Evolutionary conservation across 129 eudicot species (phyloP), one percentile per base, ranked within the genome.

Genomic region (Kitagawia praeruptora): DNA sequence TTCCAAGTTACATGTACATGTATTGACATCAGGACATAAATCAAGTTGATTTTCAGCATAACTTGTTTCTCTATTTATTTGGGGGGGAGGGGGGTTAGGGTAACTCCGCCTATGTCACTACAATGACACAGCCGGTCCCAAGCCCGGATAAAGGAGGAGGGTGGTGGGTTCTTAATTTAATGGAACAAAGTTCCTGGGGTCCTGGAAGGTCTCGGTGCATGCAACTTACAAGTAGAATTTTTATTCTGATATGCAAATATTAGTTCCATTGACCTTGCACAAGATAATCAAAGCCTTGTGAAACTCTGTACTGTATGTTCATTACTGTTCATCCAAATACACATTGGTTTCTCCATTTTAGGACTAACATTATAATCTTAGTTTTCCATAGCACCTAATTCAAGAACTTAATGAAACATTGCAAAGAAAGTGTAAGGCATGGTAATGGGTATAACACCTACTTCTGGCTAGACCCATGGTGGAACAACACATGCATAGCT

Each of bases 201-300:
- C 54, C 16, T 19, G 2, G 56, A 49, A 15, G 53, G 16, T 48
- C 53, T 48, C 18, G 5, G 18, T 13, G 53, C 5, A 48, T 15
- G 5, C 18, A 48, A 48, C 19, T 48, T 48, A 48, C 16, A 48
- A 48, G 53, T 13, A 13, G 19, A 3, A 15, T 48, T 48, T 5
- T 48, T 48, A 15, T 48, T 48, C 3, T 48, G 53, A 48, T 48
- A 13, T 48, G 18, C 16, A 4, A 48, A 94, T 85, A 87, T 94
- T 74, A 87, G 98, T 81, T 87, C 90, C 25, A 89, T 87, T 49
- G 88, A 94, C 77, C 84, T 85, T 54, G 88, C 97, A 1, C 89
- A 87, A 75, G 93, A 94, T 61, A 94, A 94, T 82, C 85, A 87
- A 82, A 97, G 92, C 81, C 88, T 94, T 48, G 90, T 23, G 75